Evolutionary conservation across 2,329 filamentous ascomycete genomes (phyloP), one percentile per base, ranked within the genome.

Genomic region (Colletotrichum viniferum): DNA sequence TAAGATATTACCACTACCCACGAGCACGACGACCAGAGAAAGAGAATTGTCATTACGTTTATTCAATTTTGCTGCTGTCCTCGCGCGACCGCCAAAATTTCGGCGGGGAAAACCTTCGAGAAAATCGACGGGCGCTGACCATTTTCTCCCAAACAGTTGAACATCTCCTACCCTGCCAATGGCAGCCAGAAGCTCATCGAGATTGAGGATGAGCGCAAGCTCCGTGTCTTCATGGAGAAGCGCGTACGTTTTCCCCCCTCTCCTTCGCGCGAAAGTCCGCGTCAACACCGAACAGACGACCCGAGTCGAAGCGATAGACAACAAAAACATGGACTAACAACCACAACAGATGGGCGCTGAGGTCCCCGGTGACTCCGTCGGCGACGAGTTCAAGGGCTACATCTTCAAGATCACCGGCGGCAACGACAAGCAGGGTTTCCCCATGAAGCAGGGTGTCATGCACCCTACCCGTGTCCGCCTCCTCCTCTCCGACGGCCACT

Each of bases 351-450:
- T 97, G 95, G 95, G 95, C 85, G 92, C 94, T 84, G 95, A 98
- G 91, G 95, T 99, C 83, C 89, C 94, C 83, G 97, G 94, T 85
- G 97, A 99, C 91, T 94, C 93, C 86, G 92, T 99, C 85, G 97
- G 97, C 85, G 96, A 98, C 86, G 97, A 99, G 91, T 99, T 98
- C 95, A 98, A 98, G 93, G 97, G 97, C 89, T 99, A 99, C 92
- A 94, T 99, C 91, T 96, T 99, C 94, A 94, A 93, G 87, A 98
- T 99, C 91, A 99, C 97, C 84, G 97, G 97, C 86, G 97, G 97
- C 87, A 99, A 99, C 94, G 97, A 99, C 95, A 99, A 99, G 95
- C 97, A 99, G 92, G 97, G 97, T 91, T 99, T 99, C 93, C 97
- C 97, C 83, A 99, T 99, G 97, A 99, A 99, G 96, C 97, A 99